Base-by-base conservation (phyloP, 2,329 filamentous ascomycete genomes). In the Phyllosticta ampelicida region DNA sequence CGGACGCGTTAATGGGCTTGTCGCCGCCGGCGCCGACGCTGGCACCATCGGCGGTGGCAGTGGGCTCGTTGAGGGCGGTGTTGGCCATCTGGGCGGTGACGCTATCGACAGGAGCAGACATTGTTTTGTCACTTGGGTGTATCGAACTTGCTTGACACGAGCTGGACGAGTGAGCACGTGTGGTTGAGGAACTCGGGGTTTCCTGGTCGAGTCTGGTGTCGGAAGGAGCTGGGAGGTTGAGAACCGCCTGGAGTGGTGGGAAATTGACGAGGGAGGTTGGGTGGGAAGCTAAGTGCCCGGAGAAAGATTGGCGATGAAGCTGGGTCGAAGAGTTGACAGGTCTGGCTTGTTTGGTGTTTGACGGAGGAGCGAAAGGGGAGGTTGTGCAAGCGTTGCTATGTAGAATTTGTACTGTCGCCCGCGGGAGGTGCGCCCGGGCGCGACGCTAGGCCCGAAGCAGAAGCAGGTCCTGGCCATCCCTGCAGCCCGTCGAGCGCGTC, bases 21-120 rank as follows among this genome's bases (percentile, higher is more conserved):
- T 75, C 74, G 68, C 74, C 74, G 70, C 73, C 74, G 65, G 74
- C 72, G 65, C 72, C 73, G 59, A 72, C 67, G 63, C 62, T 68
- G 67, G 81, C 80, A 65, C 85, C 83, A 70, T 79, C 73, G 66
- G 79, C 80, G 72, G 77, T 79, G 57, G 53, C 71, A 65, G 76
- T 74, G 66, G 73, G 71, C 72, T 85, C 80, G 73, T 79, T 78
- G 74, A 86, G 74, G 73, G 79, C 78, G 75, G 81, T 80, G 75
- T 80, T 81, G 75, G 84, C 82, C 81, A 87, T 76, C 73, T 78
- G 75, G 80, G 79, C 79, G 79, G 87, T 85, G 81, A 87, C 83
- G 82, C 87, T 85, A 78, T 88, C 86, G 80, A 89, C 83, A 79
- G 76, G 53, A 70, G 84, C 80, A 87, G 91, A 95, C 92, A 97